Base-by-base conservation (phyloP, 495 filamentous ascomycete genomes). In the Ramalina intermedia region DNA sequence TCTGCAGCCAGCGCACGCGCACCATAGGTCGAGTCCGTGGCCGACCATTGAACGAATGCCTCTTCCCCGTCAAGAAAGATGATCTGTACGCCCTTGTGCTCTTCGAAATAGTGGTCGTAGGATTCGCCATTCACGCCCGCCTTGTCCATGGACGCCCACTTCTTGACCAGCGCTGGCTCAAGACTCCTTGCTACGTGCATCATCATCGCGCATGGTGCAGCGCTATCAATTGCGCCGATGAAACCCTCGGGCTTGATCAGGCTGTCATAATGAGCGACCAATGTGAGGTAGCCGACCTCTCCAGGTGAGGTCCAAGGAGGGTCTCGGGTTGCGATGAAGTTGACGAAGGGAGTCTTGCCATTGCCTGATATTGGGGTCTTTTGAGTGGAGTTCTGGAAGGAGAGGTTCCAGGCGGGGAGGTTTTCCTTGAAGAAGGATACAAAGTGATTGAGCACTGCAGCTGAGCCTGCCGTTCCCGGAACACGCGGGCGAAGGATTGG, bases 251-350 rank as follows among this genome's bases (percentile, higher is more conserved):
- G 93, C 9, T 70, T 68, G 24, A 85, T 70, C 65, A 91, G 83
- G 61, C 78, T 85, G 57, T 98, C 91, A 66, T 94, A 98, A 67
- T 98, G 91, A 40, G 91, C 91, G 20, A 88, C 93, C 27, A 96
- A 71, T 11, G 87, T 88, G 57, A 96, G 63, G 21, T 87, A 65
- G 18, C 81, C 82, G 13, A 88, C 78, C 48, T 95, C 82, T 1
- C 87, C 90, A 2, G 67, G 61, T 4, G 65, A 55, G 2, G 78
- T 67, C 79, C 86, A 87, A 2, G 91, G 91, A 21, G 91, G 91
- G 62, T 98, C 90, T 46, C 88, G 80, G n/a, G 78, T 80, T 27
- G 86, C 79, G 43, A 96, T 81, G 37, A 96, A 67, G 58, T 96
- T 98, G 44, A 73, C 64, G 61, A 98, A 98, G 0, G 87, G 87